These are phyloP conservation scores for Aspergillus spinulosporus DNA, from an alignment of 2,329 filamentous ascomycete genomes.

Conservation along the genomic window DNA sequence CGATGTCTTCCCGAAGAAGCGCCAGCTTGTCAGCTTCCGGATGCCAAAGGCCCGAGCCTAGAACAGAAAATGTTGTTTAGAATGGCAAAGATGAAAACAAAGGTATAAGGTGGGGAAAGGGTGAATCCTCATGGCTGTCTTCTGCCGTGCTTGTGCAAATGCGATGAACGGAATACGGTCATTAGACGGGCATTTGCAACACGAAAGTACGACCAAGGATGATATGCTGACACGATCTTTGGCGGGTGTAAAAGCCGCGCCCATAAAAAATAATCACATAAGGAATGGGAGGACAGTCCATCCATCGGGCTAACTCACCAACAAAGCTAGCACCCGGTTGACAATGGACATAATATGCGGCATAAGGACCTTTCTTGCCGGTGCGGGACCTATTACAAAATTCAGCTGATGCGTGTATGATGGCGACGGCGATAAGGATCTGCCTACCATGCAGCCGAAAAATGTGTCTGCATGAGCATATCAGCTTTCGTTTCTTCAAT, in stretches of 20 bases:
- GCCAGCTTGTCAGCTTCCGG: constrained; percentile 68
- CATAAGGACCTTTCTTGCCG: constrained; percentile 82
- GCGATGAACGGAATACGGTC: neutral
- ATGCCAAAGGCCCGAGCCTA: constrained; percentile 78
- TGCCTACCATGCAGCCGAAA: constrained; percentile 73
- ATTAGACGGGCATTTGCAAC: neutral
- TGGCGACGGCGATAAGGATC: constrained; percentile 7
- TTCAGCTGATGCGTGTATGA: constrained; percentile 22
- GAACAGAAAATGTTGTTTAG: constrained; percentile 2
- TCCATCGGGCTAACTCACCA: constrained; percentile 52
- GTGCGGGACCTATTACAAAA: constrained; percentile 65
- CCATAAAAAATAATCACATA: neutral
- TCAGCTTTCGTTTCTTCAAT: neutral
- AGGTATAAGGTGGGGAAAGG: neutral
- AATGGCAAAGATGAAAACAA: neutral
- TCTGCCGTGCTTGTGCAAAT: neutral
- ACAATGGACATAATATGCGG: constrained; percentile 83
- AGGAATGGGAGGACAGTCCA: neutral
- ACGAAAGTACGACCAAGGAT: neutral
- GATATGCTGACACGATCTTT: neutral
- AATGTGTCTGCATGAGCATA: constrained; percentile 63
- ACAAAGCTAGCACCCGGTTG: constrained; percentile 71
- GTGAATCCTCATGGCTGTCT: neutral
- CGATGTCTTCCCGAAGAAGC: constrained; percentile 71
- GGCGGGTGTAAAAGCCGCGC: neutral